Percentiles rank a stretch among this genome's conserved stretches.
Conservation (phyloP, 495 filamentous ascomycete genomes). For the Corynascus novoguineensis region DNA sequence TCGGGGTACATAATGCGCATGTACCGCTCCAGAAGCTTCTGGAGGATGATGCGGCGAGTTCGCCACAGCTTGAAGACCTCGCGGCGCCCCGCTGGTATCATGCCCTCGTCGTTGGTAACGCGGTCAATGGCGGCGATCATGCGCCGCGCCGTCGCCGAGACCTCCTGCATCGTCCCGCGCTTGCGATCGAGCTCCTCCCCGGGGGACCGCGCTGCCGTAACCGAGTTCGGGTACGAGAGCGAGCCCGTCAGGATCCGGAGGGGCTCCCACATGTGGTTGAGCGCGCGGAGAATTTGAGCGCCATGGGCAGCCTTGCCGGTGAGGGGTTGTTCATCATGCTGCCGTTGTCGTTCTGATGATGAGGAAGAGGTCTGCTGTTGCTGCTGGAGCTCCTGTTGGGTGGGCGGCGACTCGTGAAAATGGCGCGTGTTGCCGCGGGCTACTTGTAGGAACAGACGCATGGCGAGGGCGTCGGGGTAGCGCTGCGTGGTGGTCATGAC, state of each 20-base stretch:
- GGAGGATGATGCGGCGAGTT: conserved; percentile 27
- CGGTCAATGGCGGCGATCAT: conserved; percentile 39
- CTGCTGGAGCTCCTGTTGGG: not conserved
- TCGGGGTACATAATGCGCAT: conserved; percentile 16
- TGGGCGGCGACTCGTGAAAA: conserved; percentile 6
- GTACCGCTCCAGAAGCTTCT: conserved; percentile 28
- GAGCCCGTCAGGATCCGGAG: conserved; percentile 28
- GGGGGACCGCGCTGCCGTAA: conserved; percentile 13
- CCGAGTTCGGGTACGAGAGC: conserved; percentile 22
- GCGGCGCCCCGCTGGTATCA: conserved; percentile 15
- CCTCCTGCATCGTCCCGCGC: conserved; percentile 27
- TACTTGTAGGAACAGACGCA: conserved; percentile 38
- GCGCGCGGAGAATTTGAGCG: conserved; percentile 31
- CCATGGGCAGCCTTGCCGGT: conserved; percentile 27
- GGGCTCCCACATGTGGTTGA: conserved; percentile 38
- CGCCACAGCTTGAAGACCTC: conserved; percentile 20
- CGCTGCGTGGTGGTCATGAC: conserved; percentile 45
- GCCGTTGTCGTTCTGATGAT: not conserved
- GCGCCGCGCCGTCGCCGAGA: conserved; percentile 35
- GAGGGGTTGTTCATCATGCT: conserved; percentile 1
- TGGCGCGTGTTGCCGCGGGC: conserved; percentile 31
- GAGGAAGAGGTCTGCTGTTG: not conserved
- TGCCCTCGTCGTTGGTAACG: conserved; percentile 19
- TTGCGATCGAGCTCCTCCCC: conserved; percentile 9
- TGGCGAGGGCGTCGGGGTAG: conserved; percentile 39